Evolutionary conservation across 768 basidiomycete genomes (phyloP).

Genomic region (Collybia nuda): DNA sequence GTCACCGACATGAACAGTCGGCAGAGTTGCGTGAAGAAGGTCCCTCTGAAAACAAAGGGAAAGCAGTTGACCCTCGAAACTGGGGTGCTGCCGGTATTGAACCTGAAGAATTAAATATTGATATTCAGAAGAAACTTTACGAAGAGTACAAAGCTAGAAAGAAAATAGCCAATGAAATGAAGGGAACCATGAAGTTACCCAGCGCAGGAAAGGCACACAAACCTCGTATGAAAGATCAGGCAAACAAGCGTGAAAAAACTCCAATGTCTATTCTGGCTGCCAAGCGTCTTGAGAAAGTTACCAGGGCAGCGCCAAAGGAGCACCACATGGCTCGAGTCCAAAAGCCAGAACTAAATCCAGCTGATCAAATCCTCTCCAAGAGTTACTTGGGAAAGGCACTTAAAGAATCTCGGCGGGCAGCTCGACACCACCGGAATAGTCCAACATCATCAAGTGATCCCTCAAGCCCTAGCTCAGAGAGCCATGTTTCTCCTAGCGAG

Average conservation of each 20-base stretch:
- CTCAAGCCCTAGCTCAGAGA: background rate
- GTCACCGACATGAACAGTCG: background rate
- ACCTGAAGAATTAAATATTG: background rate
- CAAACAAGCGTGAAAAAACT: background rate
- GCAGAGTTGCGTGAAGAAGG: background rate
- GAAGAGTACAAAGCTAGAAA: background rate
- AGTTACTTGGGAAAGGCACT: no score
- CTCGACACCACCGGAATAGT: background rate
- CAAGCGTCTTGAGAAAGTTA: background rate
- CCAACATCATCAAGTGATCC: background rate
- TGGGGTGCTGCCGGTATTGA: background rate
- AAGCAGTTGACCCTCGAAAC: background rate
- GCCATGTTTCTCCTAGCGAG: background rate
- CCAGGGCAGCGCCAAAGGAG: background rate
- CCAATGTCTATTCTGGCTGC: background rate
- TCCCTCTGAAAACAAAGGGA: background rate
- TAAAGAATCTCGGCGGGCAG: background rate
- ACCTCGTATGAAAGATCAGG: background rate
- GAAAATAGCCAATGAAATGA: background rate
- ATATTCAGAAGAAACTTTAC: background rate
- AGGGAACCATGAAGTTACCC: no score
- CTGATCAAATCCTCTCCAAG: no score
- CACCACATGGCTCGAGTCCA: no score
- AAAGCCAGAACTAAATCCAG: no score
- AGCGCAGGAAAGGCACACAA: background rate